phyloP scores from a whole-genome alignment of 2,329 filamentous ascomycete genomes.

The Fusarium anthophilum region DNA sequence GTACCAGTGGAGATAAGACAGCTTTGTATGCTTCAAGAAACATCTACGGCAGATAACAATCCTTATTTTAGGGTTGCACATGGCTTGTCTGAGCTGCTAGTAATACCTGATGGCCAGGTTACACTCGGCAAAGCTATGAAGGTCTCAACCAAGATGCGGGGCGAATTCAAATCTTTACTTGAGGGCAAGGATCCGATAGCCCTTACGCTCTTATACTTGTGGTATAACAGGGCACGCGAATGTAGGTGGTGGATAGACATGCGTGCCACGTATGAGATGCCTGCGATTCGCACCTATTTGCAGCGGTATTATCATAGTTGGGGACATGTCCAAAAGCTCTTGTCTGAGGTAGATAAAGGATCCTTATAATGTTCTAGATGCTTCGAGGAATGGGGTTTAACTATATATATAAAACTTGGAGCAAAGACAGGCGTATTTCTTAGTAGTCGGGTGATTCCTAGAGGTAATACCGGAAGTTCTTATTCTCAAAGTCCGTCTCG shows the following conservation, averaged over 20 bases:
- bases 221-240: not conserved
- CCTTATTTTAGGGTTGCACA: not conserved
- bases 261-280: not conserved
- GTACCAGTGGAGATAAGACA: fast-evolving
- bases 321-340: not conserved
- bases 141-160: not conserved
- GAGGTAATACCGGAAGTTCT: not conserved
- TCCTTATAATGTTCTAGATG: not conserved
- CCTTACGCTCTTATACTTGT: not conserved
- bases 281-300: not conserved
- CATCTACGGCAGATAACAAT: not conserved
- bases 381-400: not conserved
- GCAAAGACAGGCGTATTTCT: fast-evolving
- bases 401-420: fast-evolving
- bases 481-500: not conserved
- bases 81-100: not conserved
- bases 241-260: not conserved
- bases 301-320: not conserved
- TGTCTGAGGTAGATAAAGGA: not conserved
- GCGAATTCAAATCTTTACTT: not conserved
- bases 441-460: not conserved
- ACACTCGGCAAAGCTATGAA: not conserved
- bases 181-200: not conserved
- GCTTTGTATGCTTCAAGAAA: not conserved
- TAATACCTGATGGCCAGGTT: not conserved